These are phyloP conservation scores for Calocera cornea DNA, from an alignment of 768 basidiomycete genomes.

Conservation along the genomic window DNA sequence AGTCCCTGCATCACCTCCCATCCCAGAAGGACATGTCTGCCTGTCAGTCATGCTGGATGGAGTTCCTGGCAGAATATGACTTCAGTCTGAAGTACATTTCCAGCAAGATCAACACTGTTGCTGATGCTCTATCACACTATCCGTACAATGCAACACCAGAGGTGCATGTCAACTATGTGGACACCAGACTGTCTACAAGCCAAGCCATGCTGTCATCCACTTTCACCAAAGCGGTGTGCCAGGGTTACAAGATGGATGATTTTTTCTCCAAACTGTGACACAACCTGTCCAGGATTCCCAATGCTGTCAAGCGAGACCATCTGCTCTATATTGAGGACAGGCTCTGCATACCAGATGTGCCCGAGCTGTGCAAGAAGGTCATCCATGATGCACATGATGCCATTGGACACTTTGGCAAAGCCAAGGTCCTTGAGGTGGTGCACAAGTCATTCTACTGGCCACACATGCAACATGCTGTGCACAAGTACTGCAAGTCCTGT, in stretches of 20 bases:
- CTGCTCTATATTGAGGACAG: slow-evolving; percentile 16
- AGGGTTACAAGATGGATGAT: slow-evolving; percentile 11
- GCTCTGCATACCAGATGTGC: slow-evolving; percentile 16
- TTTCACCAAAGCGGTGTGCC: not conserved
- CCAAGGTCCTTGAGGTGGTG: slow-evolving; percentile 17
- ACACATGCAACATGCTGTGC: slow-evolving; percentile 25
- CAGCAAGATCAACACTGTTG: slow-evolving; percentile 8
- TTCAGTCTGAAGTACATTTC: slow-evolving; percentile 6
- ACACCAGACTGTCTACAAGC: not conserved
- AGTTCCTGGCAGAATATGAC: slow-evolving; percentile 7
- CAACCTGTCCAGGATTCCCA: slow-evolving; percentile 14
- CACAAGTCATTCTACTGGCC: slow-evolving; percentile 14
- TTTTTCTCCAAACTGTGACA: slow-evolving; percentile 16
- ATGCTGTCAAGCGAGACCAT: slow-evolving; percentile 4
- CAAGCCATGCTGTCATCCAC: not conserved
- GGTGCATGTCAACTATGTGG: not conserved
- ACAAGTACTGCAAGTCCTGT: slow-evolving; percentile 24
- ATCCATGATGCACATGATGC: slow-evolving; percentile 11
- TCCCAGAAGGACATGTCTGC: not conserved
- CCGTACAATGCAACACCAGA: slow-evolving; percentile 18
- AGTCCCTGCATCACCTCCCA: slow-evolving; percentile 6
- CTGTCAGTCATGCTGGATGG: slow-evolving; percentile 6
- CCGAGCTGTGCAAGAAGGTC: not conserved
- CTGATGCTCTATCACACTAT: slow-evolving; percentile 16
- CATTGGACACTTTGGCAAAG: slow-evolving; percentile 16